These are phyloP conservation scores for Phytophthora hibernalis DNA, from an alignment of 352 stramenopile genomes.

Conservation along the genomic window DNA sequence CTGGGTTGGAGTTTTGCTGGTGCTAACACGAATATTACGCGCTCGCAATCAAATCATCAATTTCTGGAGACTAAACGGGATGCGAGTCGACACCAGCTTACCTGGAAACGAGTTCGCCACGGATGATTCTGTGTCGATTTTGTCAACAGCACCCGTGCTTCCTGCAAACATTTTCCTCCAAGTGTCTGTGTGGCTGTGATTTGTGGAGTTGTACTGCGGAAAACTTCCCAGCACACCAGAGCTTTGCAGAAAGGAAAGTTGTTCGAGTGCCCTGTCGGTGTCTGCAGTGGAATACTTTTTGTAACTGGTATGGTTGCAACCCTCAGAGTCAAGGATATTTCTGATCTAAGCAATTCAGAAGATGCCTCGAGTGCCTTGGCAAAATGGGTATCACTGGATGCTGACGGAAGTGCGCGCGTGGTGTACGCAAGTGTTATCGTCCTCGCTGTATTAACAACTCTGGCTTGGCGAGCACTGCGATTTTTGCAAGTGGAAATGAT, in stretches of 20 bases:
- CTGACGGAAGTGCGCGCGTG: constrained; percentile 50
- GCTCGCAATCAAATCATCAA: constrained; percentile 90
- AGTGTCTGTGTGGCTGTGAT: constrained; percentile 46
- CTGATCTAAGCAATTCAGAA: constrained; percentile 4
- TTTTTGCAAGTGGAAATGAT: constrained; percentile 50
- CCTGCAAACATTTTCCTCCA: constrained; percentile 28
- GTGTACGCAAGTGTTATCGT: constrained; percentile 50
- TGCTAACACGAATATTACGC: constrained; percentile 69
- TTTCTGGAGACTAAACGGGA: constrained; percentile 77
- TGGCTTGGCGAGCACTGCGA: constrained; percentile 9
- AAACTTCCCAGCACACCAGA: constrained; percentile 15
- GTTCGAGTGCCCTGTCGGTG: constrained; percentile 13
- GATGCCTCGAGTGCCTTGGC: constrained; percentile 4
- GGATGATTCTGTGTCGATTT: constrained; percentile 84
- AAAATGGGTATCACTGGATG: constrained; percentile 26
- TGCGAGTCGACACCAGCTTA: constrained; percentile 52
- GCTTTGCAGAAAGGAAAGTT: constrained; percentile 1
- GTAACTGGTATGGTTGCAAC: constrained; percentile 34
- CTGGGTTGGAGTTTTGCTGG: constrained; percentile 42
- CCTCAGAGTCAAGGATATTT: constrained; percentile 34
- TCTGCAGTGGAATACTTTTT: constrained; percentile 34
- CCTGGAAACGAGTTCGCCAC: constrained; percentile 76
- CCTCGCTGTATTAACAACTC: constrained; percentile 22
- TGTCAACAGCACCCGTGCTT: constrained; percentile 72
- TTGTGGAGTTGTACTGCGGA: constrained; percentile 43